Evolutionary conservation across 768 basidiomycete species (phyloP), one percentile per base, ranked within the genome.

Genomic region (Leccinum variicolor): DNA sequence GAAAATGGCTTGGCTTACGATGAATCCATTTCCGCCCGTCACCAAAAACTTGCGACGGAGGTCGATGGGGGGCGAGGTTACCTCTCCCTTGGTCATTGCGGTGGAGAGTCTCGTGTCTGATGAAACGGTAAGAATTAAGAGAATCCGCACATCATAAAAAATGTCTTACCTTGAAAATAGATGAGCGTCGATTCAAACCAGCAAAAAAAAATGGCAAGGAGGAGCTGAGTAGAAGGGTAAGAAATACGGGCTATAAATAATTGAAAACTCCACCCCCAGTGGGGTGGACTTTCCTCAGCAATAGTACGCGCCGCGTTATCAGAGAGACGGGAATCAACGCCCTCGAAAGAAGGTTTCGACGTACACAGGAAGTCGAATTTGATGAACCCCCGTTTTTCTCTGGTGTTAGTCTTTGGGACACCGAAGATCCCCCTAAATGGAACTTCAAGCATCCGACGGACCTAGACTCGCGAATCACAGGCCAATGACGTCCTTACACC

Each of bases 11-110:
- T 21, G 21, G 64, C 78, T 64, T 62, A 83, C 82, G n/a, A 83
- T 78, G 60, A 84, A 84, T 4, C 82, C 82, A 59, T 78, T 69
- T 1, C 82, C 83, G 6, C 83, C 81, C 2, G 79, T 79, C 29
- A 84, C 69, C 25, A 83, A 74, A 49, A 76, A 63, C 17, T 53
- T 64, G 31, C 57, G 56, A 34, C 21, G 29, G 28, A 13, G 50
- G 21, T 43, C 55, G 10, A 59, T 31, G 33, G 28, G 11, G 13
- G 23, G 29, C 10, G 34, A 15, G 7, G 1, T 2, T 8, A 5
- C 7, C 26, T 50, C 17, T 61, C 11, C 21, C 17, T 55, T 7
- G 17, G 23, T 4, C 65, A 65, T 60, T 26, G 7, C 8, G 2
- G 33, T 50, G 41, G 28, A 19, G n/a, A 1, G 8, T 10, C 45